A percentile compares a stretch with the other conserved stretches of the same genome.
phyloP scores from a whole-genome alignment of 2,329 filamentous ascomycete genomes.

The Botrytis fragariae region DNA sequence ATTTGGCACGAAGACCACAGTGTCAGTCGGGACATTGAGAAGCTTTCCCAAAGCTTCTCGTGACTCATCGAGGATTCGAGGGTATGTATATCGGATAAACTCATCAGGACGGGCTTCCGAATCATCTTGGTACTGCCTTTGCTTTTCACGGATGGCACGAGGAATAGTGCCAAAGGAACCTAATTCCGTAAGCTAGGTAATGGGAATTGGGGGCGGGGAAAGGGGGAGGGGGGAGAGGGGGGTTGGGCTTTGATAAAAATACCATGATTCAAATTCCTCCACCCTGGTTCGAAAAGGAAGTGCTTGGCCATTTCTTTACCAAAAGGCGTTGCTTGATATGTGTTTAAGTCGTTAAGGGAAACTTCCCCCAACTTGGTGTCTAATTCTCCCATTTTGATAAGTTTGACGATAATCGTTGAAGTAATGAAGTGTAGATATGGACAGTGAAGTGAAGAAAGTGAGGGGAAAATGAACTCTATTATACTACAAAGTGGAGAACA shows the following conservation, averaged over 20 bases:
- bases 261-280: constrained; percentile 41
- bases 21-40: constrained; percentile 62
- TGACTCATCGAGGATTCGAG: constrained; percentile 59
- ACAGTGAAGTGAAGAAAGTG: not conserved
- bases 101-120: constrained; percentile 68
- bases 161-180: constrained; percentile 82
- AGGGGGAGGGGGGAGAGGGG: not conserved
- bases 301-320: constrained; percentile 39
- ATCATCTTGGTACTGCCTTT: constrained; percentile 63
- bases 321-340: constrained; percentile 34
- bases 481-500: constrained; percentile 10
- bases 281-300: constrained; percentile 38
- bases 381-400: constrained; percentile 13
- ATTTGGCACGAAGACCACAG: constrained; percentile 76
- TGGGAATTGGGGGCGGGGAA: not conserved
- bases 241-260: constrained; percentile 8
- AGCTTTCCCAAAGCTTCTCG: constrained; percentile 63
- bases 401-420: not conserved
- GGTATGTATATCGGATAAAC: constrained; percentile 71
- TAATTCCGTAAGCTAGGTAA: constrained; percentile 16
- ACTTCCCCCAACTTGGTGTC: constrained; percentile 26
- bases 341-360: constrained; percentile 24
- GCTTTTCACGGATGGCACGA: constrained; percentile 53
- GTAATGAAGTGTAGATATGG: not conserved
- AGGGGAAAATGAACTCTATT: not conserved